Percentiles rank a stretch among this genome's conserved stretches.
Conservation (phyloP, 164 flowering plant species). For the Saururus chinensis region DNA sequence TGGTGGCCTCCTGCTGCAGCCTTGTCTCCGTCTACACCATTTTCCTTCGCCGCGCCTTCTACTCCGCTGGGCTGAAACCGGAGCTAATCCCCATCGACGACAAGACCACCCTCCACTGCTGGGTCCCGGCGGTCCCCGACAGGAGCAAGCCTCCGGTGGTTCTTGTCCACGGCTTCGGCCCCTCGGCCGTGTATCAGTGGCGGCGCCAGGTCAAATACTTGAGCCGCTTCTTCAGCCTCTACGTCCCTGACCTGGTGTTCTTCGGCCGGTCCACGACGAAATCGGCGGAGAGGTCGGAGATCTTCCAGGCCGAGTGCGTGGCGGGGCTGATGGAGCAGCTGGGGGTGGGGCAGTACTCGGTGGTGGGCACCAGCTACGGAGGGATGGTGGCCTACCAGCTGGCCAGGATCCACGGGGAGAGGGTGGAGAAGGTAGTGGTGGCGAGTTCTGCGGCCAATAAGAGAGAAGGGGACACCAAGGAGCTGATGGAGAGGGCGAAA, state of each 20-base stretch:
- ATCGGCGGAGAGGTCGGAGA: constrained; percentile 41
- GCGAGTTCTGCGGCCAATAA: constrained; percentile 59
- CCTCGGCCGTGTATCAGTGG: constrained; percentile 49
- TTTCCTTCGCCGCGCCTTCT: constrained; percentile 35
- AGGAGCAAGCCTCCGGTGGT: constrained; percentile 23
- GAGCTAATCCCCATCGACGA: constrained; percentile 27
- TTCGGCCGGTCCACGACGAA: constrained; percentile 54
- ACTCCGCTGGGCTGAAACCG: constrained; percentile 20
- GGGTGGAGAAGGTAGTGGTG: constrained; percentile 60
- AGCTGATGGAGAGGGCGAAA: constrained; percentile 33
- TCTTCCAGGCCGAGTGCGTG: constrained; percentile 52
- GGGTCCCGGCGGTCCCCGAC: constrained; percentile 25
- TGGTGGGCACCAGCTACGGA: constrained; percentile 24
- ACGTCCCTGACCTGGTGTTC: constrained; percentile 72
- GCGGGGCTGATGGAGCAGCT: constrained; percentile 38
- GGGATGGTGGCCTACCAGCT: constrained; percentile 54
- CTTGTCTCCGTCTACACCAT: constrained; percentile 20
- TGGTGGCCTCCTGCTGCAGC: constrained; percentile 44
- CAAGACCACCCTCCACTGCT: constrained; percentile 46
- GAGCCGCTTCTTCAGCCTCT: constrained; percentile 35
- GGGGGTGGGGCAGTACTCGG: constrained; percentile 25
- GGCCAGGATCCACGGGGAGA: constrained; percentile 49
- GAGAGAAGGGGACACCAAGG: constrained; percentile 26
- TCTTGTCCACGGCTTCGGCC: constrained; percentile 64
- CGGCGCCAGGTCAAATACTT: constrained; percentile 32